Base-by-base conservation (phyloP, 306 rosid species). In the Prunus davidiana region DNA sequence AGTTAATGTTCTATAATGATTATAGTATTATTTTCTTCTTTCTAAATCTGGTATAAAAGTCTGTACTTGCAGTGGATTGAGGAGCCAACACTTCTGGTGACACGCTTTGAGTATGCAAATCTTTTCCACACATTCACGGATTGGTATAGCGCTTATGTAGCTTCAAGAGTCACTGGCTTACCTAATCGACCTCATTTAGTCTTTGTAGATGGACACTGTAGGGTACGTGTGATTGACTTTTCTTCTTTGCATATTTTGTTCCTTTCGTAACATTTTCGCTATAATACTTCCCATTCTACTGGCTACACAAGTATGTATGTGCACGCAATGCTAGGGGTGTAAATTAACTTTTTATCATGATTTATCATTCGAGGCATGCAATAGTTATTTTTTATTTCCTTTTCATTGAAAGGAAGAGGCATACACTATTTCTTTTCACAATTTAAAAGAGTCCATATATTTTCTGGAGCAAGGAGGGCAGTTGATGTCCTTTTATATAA, bases 41-140 rank as follows among this genome's bases (percentile, higher is more conserved):
- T 76, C 14, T 72, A 75, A 76, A 78, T 86, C 82, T 92, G 77
- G 77, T 74, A 47, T 12, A 78, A 50, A 75, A 57, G 68, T 77
- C 85, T 82, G 41, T 49, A n/a, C 67, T 77, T 89, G 88, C 92
- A 95, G 98, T 95, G 98, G 98, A 77, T 95, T 74, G 97, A 92
- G 74, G 98, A 92, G 79, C 97, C 98, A 30, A 89, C 97, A 9
- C 92, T 95, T 78, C 64, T 95, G 81, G 93, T 92, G 83, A 95
- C 98, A 34, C 93, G 98, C 45, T 95, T 89, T 41, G 98, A 95
- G 86, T 95, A 95, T 79, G 98, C 98, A 12, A 95, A 95, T 83
- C 91, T 95, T 72, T 95, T 95, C 78, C 98, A 95, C 87, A 95
- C 97, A 2, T 66, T 92, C 71, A 92, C 98, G 0, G 98, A 95